Percentiles rank a stretch among this genome's conserved stretches.
Evolutionary conservation across 139 green algal species (phyloP).

Genomic region (Chlamydomonas sp.): DNA sequence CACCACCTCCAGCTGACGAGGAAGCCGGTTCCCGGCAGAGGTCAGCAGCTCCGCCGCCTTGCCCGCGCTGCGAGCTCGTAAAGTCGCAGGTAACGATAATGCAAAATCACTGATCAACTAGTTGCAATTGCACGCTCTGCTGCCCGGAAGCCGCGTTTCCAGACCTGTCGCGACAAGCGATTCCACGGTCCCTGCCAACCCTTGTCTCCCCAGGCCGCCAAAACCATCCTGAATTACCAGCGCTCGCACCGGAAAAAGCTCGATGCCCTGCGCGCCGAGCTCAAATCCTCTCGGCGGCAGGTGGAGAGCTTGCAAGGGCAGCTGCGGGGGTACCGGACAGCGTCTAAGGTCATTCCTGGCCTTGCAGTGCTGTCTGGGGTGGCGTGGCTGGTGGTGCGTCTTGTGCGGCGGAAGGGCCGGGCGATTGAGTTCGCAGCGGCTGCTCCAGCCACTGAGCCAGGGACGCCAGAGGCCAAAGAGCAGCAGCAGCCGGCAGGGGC

Average conservation of each 20-base stretch:
- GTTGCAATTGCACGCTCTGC: not conserved
- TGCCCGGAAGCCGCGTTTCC: not conserved
- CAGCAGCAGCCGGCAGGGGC: no score
- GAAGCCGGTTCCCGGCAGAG: no score
- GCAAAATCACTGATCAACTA: not conserved
- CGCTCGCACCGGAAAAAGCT: slow-evolving; percentile 70
- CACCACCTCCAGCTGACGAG: no score
- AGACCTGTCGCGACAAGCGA: not conserved
- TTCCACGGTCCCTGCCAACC: not conserved
- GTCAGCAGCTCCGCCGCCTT: slow-evolving; percentile 18
- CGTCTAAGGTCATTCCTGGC: no score
- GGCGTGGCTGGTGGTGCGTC: no score
- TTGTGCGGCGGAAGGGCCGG: no score
- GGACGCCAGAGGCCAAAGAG: no score
- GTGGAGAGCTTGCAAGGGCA: not conserved
- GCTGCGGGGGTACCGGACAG: not conserved
- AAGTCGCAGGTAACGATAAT: slow-evolving; percentile 11
- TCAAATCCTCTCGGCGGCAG: slow-evolving; percentile 43
- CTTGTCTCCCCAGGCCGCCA: slow-evolving; percentile 50
- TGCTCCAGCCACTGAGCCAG: no score
- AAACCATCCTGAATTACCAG: slow-evolving; percentile 74
- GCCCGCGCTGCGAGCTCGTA: slow-evolving; percentile 36
- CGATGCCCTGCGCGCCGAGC: slow-evolving; percentile 53
- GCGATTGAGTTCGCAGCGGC: no score
- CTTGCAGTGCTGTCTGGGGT: no score